Evolutionary conservation across 768 basidiomycete species (phyloP).

Genomic region (Amanita rubescens): DNA sequence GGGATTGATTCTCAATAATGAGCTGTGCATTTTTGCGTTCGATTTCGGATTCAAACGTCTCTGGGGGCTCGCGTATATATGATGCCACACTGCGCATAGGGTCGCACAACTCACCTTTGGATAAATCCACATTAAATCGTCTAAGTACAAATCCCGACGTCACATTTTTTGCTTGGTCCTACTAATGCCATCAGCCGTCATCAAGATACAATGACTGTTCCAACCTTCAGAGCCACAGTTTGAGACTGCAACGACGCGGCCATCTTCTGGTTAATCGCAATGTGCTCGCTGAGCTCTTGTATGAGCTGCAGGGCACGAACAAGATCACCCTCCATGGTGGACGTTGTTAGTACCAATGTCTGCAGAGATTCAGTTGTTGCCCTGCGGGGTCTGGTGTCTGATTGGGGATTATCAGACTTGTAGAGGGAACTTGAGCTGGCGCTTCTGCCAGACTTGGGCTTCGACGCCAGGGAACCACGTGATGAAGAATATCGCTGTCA

Average conservation of each 20-base stretch:
- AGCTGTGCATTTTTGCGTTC: slow-evolving; percentile 86
- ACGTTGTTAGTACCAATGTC: slow-evolving; percentile 1
- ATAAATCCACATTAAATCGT: slow-evolving; percentile 82
- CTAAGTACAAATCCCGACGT: slow-evolving; percentile 73
- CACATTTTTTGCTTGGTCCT: slow-evolving; percentile 71
- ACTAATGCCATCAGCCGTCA: slow-evolving; percentile 11
- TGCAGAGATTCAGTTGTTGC: slow-evolving; percentile 9
- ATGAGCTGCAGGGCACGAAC: slow-evolving; percentile 73
- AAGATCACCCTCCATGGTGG: slow-evolving; percentile 58
- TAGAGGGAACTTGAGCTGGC: background rate
- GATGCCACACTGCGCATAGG: slow-evolving; percentile 11
- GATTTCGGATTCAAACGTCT: slow-evolving; percentile 86
- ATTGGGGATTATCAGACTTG: background rate
- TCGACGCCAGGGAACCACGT: background rate
- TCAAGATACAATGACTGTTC: slow-evolving; percentile 5
- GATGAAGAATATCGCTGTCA: background rate
- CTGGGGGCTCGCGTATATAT: slow-evolving; percentile 46
- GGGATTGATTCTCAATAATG: slow-evolving; percentile 87
- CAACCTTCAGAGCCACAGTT: slow-evolving; percentile 68
- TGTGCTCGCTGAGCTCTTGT: slow-evolving; percentile 76
- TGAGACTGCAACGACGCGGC: slow-evolving; percentile 61
- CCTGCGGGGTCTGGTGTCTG: background rate
- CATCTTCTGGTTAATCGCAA: slow-evolving; percentile 75
- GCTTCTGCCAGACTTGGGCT: background rate
- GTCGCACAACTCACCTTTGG: slow-evolving; percentile 49